Evolutionary conservation across 306 rosid genomes (phyloP).

Genomic region (Cyclanthera cordifolia): DNA sequence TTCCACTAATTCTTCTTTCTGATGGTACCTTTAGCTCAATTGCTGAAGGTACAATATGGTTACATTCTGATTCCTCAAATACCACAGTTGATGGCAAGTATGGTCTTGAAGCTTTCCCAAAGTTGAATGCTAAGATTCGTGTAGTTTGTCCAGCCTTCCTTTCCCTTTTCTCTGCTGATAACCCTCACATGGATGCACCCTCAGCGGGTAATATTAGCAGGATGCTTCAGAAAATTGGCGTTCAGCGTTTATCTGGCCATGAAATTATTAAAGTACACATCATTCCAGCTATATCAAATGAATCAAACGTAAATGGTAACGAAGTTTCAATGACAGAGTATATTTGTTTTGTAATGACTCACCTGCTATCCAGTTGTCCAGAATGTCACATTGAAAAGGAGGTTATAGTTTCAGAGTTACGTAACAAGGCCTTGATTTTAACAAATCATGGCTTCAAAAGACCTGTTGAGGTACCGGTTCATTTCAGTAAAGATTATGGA

Average conservation of each 20-base stretch:
- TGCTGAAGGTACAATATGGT: constrained; percentile 73
- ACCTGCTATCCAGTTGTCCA: constrained; percentile 59
- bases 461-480: constrained; percentile 59
- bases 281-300: constrained; percentile 54
- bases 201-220: constrained; percentile 36
- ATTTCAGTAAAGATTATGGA: constrained; percentile 61
- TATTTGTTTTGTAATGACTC: constrained; percentile 70
- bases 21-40: constrained; percentile 69
- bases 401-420: constrained; percentile 49
- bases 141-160: constrained; percentile 57
- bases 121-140: constrained; percentile 54
- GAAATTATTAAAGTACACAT: constrained; percentile 75
- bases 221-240: constrained; percentile 63
- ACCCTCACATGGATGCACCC: constrained; percentile 25
- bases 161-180: constrained; percentile 35
- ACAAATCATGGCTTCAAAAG: constrained; percentile 64
- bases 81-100: constrained; percentile 38
- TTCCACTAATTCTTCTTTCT: constrained; percentile 73
- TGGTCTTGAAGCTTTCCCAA: constrained; percentile 59
- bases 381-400: constrained; percentile 52
- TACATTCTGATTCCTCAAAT: constrained; percentile 40
- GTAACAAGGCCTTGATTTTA: constrained; percentile 40
- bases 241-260: constrained; percentile 74
- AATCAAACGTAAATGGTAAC: constrained; percentile 25
- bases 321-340: constrained; percentile 59